Conservation (phyloP, 2,329 filamentous ascomycete genomes). For the Cladosporium sp. region DNA sequence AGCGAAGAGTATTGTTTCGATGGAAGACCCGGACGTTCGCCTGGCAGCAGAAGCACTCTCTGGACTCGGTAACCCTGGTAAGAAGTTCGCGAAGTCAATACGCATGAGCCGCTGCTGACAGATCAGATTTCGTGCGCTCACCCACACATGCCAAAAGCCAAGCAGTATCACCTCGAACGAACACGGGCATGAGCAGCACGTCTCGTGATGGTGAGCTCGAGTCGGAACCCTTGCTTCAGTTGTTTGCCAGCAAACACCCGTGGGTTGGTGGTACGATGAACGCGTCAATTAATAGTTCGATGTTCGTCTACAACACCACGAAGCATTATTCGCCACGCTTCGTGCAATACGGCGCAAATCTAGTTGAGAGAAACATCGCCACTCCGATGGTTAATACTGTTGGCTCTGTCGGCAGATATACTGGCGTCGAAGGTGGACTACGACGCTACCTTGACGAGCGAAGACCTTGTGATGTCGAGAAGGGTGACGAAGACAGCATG, state of each 20-base stretch:
- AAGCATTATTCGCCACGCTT: constrained; percentile 90
- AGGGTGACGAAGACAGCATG: constrained; percentile 39
- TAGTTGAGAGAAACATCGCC: constrained; percentile 81
- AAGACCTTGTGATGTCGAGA: constrained; percentile 49
- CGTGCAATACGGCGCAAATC: constrained; percentile 80
- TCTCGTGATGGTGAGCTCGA: constrained; percentile 36
- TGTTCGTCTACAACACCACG: constrained; percentile 78
- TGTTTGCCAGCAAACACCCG: constrained; percentile 85
- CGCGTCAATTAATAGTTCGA: constrained; percentile 58
- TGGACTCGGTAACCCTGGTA: constrained; percentile 30
- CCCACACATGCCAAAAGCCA: constrained; percentile 26
- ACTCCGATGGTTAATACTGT: constrained; percentile 82
- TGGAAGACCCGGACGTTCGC: constrained; percentile 47
- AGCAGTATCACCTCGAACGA: constrained; percentile 22
- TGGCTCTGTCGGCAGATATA: constrained; percentile 74
- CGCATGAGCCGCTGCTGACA: constrained; percentile 1
- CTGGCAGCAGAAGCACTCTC: constrained; percentile 49
- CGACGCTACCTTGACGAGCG: constrained; percentile 70
- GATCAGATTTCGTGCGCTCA: constrained; percentile 41
- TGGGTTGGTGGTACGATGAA: constrained; percentile 74
- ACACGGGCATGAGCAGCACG: not conserved
- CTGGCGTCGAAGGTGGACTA: constrained; percentile 81
- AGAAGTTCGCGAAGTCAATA: not conserved
- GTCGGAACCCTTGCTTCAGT: constrained; percentile 75
- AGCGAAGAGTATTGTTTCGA: constrained; percentile 41